Percentiles rank a stretch among this genome's conserved stretches.
phyloP scores from a whole-genome alignment of 257 asterid species.

The Salvia splendens region DNA sequence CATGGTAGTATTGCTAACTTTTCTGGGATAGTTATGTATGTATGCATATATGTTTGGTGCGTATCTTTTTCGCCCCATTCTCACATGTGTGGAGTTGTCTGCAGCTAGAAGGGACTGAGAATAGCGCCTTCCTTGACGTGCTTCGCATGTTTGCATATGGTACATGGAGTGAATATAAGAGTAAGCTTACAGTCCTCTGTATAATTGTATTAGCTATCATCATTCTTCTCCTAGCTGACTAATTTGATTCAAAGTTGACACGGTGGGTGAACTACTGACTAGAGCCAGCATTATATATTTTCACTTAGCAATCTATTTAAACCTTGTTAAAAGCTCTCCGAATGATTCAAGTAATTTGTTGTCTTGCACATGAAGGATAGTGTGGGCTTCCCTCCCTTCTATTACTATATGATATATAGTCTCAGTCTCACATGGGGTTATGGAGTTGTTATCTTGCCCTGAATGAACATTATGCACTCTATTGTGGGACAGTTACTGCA shows the following conservation, averaged over 20 bases:
- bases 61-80: neutral
- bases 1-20: neutral
- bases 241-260: slow-evolving; percentile 24
- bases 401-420: neutral
- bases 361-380: slow-evolving; percentile 23
- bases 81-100: slow-evolving; percentile 21
- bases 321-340: neutral
- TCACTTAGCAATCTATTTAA: slow-evolving; percentile 9
- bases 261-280: slow-evolving; percentile 56
- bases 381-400: slow-evolving; percentile 1
- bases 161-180: slow-evolving; percentile 92
- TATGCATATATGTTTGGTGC: neutral
- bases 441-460: slow-evolving; percentile 6
- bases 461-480: slow-evolving; percentile 23
- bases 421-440: slow-evolving; percentile 10
- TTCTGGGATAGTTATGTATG: neutral
- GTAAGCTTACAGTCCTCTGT: slow-evolving; percentile 44
- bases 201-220: neutral
- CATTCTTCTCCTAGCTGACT: slow-evolving; percentile 21
- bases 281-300: slow-evolving; percentile 33
- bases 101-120: slow-evolving; percentile 93
- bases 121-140: slow-evolving; percentile 60
- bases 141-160: slow-evolving; percentile 86
- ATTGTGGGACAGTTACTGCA: slow-evolving; percentile 52
- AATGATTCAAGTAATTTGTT: slow-evolving; percentile 1